phyloP scores from a whole-genome alignment of 306 rosid genomes.

The Cucumis hystrix region DNA sequence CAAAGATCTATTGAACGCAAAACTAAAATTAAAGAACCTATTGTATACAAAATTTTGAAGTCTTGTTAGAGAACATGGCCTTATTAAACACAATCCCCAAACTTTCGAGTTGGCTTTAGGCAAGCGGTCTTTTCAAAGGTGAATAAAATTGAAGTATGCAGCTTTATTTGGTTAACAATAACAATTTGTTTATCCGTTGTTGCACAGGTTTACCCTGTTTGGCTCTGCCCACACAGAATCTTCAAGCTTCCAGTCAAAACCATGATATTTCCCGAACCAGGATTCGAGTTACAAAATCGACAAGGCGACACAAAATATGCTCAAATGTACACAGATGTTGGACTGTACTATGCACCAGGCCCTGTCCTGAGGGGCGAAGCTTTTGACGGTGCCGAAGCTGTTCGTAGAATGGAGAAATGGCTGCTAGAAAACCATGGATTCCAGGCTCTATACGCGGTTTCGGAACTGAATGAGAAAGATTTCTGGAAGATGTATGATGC shows the following conservation, averaged over 20 bases:
- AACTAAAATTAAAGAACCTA: too few relatives aligned
- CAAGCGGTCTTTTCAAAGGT: neutral
- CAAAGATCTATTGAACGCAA: too few relatives aligned
- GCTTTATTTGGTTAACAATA: neutral
- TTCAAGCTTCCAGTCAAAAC: constrained; percentile 69
- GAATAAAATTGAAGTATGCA: neutral
- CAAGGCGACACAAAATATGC: constrained; percentile 82
- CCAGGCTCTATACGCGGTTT: constrained; percentile 92
- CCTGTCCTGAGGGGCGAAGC: constrained; percentile 89
- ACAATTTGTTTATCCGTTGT: neutral
- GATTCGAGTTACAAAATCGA: constrained; percentile 74
- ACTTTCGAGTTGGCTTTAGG: neutral
- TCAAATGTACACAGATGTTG: constrained; percentile 93
- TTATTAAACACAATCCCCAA: neutral
- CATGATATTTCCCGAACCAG: constrained; percentile 82
- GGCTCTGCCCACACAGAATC: constrained; percentile 92
- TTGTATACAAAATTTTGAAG: neutral
- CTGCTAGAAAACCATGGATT: constrained; percentile 79
- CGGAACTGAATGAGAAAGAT: constrained; percentile 75
- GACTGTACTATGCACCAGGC: constrained; percentile 90
- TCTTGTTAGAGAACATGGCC: neutral
- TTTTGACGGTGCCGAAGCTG: constrained; percentile 77
- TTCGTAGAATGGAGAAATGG: constrained; percentile 70
- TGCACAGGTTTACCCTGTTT: constrained; percentile 71
- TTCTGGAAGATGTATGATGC: constrained; percentile 98